phyloP scores from a whole-genome alignment of 345 rosid species.

The Eucalyptus camaldulensis region DNA sequence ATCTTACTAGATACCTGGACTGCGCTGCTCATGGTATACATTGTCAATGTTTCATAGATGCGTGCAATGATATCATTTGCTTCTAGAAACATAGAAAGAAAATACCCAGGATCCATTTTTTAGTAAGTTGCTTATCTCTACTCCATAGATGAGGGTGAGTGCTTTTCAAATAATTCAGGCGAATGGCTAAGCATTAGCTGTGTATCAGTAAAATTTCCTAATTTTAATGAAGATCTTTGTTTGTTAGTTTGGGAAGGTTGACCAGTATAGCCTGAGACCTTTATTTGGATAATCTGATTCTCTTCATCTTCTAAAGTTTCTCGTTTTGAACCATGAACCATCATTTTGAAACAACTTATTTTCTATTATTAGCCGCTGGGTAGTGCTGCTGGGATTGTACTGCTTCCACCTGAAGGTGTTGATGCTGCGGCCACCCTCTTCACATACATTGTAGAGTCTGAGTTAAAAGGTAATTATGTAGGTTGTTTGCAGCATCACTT shows the following conservation, averaged over 20 bases:
- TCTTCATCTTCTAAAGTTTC: neutral
- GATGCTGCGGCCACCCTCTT: slow-evolving; percentile 75
- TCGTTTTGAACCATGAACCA: neutral
- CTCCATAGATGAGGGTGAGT: neutral
- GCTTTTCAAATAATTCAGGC: neutral
- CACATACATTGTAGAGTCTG: slow-evolving; percentile 70
- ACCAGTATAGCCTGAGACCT: neutral
- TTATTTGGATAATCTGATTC: neutral
- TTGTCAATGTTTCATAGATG: neutral
- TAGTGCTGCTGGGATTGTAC: slow-evolving; percentile 33
- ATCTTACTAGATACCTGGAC: slow-evolving; percentile 95
- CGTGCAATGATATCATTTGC: neutral
- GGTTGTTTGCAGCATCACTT: neutral
- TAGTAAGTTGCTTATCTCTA: neutral
- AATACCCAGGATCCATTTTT: neutral
- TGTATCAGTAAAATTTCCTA: neutral
- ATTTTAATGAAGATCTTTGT: neutral
- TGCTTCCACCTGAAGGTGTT: slow-evolving; percentile 81
- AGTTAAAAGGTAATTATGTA: slow-evolving; percentile 49
- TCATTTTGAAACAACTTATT: neutral
- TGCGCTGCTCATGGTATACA: slow-evolving; percentile 61
- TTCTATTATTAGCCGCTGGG: slow-evolving; percentile 44
- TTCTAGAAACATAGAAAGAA: neutral
- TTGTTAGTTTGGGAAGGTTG: neutral
- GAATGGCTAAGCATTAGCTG: neutral